Base-by-base conservation (phyloP, 352 stramenopile genomes). In the Phytophthora multivora region DNA sequence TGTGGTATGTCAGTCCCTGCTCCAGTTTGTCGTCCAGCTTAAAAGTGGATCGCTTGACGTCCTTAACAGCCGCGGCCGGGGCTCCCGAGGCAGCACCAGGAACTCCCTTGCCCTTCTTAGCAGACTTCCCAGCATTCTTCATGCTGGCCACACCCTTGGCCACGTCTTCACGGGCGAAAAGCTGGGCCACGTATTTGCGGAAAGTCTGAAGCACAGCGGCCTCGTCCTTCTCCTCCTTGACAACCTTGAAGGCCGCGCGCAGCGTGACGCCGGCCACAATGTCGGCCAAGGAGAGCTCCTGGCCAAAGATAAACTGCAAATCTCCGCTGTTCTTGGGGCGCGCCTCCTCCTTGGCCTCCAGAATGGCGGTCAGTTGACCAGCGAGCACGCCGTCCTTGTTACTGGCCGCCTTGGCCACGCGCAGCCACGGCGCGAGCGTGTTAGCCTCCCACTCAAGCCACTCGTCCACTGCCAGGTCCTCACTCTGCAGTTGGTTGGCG, bases 381-480 rank as follows among this genome's bases (percentile, higher is more conserved):
- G 52, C 66, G 47, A 74, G 33, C 47, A 53, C 57, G 26, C 40
- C 67, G 28, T 43, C 52, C 33, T 77, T 64, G 55, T 63, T 67
- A 42, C 35, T 64, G 39, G 31, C 30, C 47, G 86, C 87, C 69
- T 85, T 84, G 53, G 63, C 66, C 70, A 80, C 76, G 21, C 51
- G 66, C 47, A 91, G 68, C 77, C 77, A 91, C 12, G 75, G 80
- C 28, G 71, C 51, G 31, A 91, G 73, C 55, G 83, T 74, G 30
- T 86, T 76, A 49, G 75, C 78, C 63, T 95, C 86, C 86, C 86
- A 95, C 53, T 90, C 83, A 23, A 95, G 23, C 78, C 83, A 95
- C 46, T 95, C 86, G 55, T 95, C 84, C 33, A 95, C 83, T 2
- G 81, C 77, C 30, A 93, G 59, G 47, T 95, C 84, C 5, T 95